A percentile compares a stretch with the other conserved stretches of the same genome.
Evolutionary conservation across 192 early-diverging fungal genomes (phyloP).

Genomic region (Coemansia sp.): DNA sequence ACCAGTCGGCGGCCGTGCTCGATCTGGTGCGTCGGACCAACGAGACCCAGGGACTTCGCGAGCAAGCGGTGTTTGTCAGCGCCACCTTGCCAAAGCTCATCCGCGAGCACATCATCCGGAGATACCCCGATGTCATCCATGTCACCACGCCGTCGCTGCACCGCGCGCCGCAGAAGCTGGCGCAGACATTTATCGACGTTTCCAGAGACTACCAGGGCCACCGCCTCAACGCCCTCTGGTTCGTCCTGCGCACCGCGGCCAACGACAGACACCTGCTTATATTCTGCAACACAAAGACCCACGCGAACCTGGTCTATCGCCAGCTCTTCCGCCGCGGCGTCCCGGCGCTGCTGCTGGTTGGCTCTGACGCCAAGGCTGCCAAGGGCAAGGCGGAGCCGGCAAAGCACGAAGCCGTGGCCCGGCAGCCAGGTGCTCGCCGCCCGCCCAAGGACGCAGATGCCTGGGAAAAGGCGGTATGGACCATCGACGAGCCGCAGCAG

Average conservation of each 20-base stretch:
- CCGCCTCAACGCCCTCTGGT: constrained; percentile 65
- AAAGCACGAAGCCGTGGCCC: background rate
- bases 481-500: background rate
- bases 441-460: constrained; percentile 18
- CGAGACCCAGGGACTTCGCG: constrained; percentile 35
- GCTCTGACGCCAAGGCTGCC: constrained; percentile 20
- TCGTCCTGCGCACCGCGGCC: constrained; percentile 65
- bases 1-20: constrained; percentile 63
- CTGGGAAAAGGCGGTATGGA: constrained; percentile 32
- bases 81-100: constrained; percentile 72
- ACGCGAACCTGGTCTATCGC: constrained; percentile 57
- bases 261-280: constrained; percentile 69
- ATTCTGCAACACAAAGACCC: constrained; percentile 79
- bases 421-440: background rate
- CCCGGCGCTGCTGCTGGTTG: constrained; percentile 53
- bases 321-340: constrained; percentile 58
- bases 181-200: constrained; percentile 79
- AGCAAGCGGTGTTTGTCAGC: constrained; percentile 63
- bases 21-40: constrained; percentile 41
- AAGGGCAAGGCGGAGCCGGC: constrained; percentile 1
- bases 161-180: constrained; percentile 65
- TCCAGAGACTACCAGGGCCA: constrained; percentile 62
- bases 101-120: constrained; percentile 54
- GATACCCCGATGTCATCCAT: constrained; percentile 60
- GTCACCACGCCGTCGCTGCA: constrained; percentile 83